Percentiles rank a stretch among this genome's conserved stretches.
phyloP scores from a whole-genome alignment of 129 eudicot genomes.

The Pulicaria dysenterica region DNA sequence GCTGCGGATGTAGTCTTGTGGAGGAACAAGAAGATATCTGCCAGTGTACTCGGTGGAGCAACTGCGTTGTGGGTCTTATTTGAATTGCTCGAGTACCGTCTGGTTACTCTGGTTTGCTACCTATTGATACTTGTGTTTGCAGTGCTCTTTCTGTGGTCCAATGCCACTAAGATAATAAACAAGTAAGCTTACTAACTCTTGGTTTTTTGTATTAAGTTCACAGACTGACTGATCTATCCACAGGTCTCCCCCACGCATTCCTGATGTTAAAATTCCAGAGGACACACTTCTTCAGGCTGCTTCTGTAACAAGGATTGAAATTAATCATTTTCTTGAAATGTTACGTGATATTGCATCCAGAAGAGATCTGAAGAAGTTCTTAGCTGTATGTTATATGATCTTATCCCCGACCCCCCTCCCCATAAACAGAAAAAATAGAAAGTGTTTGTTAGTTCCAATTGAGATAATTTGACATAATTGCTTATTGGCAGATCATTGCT shows the following conservation, averaged over 20 bases:
- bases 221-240: conserved; percentile 8
- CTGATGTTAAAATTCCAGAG: conserved; percentile 69
- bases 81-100: conserved; percentile 69
- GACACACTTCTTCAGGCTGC: conserved; percentile 53
- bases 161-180: conserved; percentile 54
- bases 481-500: conserved; percentile 48
- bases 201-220: background rate
- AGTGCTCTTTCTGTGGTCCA: conserved; percentile 71
- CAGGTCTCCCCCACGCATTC: conserved; percentile 69
- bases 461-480: conserved; percentile 11
- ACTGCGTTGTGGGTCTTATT: conserved; percentile 75
- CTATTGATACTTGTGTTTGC: conserved; percentile 52
- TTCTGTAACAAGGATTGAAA: conserved; percentile 53
- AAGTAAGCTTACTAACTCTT: conserved; percentile 42
- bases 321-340: conserved; percentile 50
- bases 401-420: background rate
- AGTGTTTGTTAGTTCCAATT: background rate
- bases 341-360: conserved; percentile 64
- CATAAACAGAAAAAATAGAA: background rate
- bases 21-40: conserved; percentile 88
- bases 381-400: conserved; percentile 47
- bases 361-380: conserved; percentile 75
- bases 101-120: conserved; percentile 66
- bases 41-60: conserved; percentile 59
- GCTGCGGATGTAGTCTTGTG: conserved; percentile 83